These are phyloP conservation scores for Kodamaea hsintzibuensis DNA, from an alignment of 805 yeast species.

Conservation along the genomic window DNA sequence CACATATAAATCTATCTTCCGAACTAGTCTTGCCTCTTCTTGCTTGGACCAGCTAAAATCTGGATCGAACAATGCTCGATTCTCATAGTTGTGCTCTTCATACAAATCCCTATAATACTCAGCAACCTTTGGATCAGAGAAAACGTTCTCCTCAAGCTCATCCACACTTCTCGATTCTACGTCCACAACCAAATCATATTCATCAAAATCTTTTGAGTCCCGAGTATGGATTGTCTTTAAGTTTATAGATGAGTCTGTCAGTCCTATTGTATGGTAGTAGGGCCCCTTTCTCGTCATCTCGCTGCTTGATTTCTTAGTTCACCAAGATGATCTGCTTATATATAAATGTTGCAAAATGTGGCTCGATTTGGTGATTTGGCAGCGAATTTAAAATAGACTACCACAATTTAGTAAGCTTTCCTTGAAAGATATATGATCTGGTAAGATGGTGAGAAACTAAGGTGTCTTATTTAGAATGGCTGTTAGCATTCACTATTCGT, in stretches of 20 bases:
- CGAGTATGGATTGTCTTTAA: not conserved
- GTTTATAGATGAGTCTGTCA: not conserved
- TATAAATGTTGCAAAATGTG: not conserved
- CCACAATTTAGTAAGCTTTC: too few relatives aligned
- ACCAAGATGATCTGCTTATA: not conserved
- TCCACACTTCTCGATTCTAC: conserved; percentile 1
- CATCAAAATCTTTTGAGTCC: conserved; percentile 1
- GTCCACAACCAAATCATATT: conserved; percentile 1
- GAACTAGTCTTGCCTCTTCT: conserved; percentile 24
- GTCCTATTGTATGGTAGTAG: not conserved
- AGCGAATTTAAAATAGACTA: not conserved
- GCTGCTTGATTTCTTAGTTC: not conserved
- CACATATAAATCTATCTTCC: conserved; percentile 52
- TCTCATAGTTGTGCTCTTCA: conserved; percentile 34
- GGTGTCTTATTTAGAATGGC: too few relatives aligned
- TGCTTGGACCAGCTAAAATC: conserved; percentile 34
- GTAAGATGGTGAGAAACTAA: too few relatives aligned
- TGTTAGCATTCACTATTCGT: too few relatives aligned
- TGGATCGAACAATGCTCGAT: conserved; percentile 35
- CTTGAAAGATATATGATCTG: not conserved
- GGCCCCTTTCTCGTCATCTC: not conserved
- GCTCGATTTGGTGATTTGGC: not conserved
- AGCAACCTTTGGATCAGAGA: conserved; percentile 35
- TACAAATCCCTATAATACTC: conserved; percentile 30
- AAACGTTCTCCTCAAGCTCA: conserved; percentile 18